These are phyloP conservation scores for Blepharisma stoltei DNA, from an alignment of 73 alveolate genomes.

Conservation along the genomic window DNA sequence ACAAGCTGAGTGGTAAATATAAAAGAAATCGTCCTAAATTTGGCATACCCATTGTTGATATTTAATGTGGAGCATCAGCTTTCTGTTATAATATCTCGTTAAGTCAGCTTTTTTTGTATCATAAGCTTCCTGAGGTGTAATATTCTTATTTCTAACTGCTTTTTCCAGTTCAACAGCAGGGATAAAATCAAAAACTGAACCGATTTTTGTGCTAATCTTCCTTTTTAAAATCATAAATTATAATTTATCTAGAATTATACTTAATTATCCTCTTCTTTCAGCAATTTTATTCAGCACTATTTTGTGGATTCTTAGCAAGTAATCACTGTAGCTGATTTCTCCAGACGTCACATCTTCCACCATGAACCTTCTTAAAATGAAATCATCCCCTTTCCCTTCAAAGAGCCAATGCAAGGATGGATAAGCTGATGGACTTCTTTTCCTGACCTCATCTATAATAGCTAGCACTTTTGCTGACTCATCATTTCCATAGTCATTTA, in stretches of 20 bases:
- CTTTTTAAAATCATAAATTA: no score
- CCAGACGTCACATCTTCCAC: slow-evolving; percentile 6
- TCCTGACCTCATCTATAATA: background rate
- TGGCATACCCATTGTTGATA: no score
- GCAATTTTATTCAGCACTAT: background rate
- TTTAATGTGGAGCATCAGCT: no score
- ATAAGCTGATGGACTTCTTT: background rate
- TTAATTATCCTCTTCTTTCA: no score
- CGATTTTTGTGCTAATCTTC: no score
- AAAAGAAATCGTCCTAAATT: slow-evolving; percentile 8
- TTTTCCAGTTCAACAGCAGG: no score
- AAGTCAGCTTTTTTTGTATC: no score
- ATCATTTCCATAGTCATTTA: background rate
- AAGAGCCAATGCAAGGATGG: background rate
- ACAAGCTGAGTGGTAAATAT: background rate
- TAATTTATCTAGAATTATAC: no score
- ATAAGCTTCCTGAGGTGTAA: no score
- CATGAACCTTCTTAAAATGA: background rate
- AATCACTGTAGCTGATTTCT: background rate
- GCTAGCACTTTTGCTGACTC: background rate
- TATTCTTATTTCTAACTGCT: no score
- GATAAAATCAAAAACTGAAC: no score
- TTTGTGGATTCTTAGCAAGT: background rate
- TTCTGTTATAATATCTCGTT: no score
- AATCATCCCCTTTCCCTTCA: background rate